Evolutionary conservation across 2,329 filamentous ascomycete genomes (phyloP).

Genomic region (Pseudogymnoascus verrucosus): DNA sequence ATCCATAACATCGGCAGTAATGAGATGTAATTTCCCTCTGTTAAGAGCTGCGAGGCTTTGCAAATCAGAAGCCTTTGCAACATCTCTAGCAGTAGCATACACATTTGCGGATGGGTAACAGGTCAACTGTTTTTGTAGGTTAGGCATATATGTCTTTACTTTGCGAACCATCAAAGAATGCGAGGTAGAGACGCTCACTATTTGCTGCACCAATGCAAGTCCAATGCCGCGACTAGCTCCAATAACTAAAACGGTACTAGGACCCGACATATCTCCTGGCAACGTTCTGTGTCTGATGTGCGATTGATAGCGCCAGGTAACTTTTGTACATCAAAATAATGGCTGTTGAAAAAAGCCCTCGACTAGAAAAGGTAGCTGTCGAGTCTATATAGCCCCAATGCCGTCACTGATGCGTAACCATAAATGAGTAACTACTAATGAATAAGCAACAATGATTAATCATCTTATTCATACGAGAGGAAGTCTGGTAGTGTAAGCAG

Average conservation of each 20-base stretch:
- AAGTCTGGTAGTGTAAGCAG: no score
- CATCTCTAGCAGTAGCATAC: constrained; percentile 11
- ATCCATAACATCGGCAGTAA: constrained; percentile 10
- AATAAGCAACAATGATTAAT: no score
- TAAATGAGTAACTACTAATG: no score
- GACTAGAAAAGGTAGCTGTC: no score
- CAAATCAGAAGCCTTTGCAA: constrained; percentile 5
- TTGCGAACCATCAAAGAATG: neutral
- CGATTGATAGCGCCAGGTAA: neutral
- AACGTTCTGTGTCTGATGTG: neutral
- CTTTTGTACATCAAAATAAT: neutral
- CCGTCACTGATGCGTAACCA: no score
- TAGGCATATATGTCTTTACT: neutral
- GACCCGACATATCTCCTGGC: neutral
- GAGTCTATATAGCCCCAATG: no score
- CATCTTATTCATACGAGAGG: no score
- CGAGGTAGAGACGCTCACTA: constrained; percentile 2
- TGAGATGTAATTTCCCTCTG: constrained; percentile 8
- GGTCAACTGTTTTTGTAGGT: neutral
- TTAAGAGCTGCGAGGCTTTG: neutral
- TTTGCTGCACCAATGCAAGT: constrained; percentile 9
- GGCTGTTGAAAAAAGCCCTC: no score
- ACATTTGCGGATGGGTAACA: neutral
- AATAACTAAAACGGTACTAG: neutral
- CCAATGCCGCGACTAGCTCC: constrained; percentile 11